phyloP scores from a whole-genome alignment of 2,329 filamentous ascomycete species.

The Fusarium oxysporum region DNA sequence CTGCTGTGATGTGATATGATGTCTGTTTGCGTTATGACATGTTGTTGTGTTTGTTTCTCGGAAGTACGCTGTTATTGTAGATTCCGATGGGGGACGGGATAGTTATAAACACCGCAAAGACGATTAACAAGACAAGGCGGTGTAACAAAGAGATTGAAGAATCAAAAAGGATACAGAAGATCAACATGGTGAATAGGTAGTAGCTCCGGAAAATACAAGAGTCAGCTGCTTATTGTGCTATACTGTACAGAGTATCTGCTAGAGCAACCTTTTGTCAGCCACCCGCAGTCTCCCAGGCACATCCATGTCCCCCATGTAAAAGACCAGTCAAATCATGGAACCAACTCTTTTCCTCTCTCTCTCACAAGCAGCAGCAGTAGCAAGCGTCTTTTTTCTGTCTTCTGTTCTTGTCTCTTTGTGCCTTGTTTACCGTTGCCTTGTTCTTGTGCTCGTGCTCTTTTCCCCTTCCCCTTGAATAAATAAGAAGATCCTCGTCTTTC shows the following conservation, averaged over 20 bases:
- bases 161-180: slow-evolving; percentile 2
- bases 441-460: slow-evolving; percentile 11
- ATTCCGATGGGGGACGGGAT: neutral
- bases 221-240: slow-evolving; percentile 25
- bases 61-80: neutral
- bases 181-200: neutral
- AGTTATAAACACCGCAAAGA: neutral
- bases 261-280: slow-evolving; percentile 21
- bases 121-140: neutral
- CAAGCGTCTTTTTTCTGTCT: neutral
- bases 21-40: slow-evolving; percentile 2
- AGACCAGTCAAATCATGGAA: slow-evolving; percentile 8
- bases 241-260: slow-evolving; percentile 2
- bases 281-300: slow-evolving; percentile 35
- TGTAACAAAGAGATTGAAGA: slow-evolving; percentile 9
- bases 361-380: neutral
- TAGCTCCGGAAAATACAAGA: slow-evolving; percentile 1
- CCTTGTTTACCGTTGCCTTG: slow-evolving; percentile 18
- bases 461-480: neutral
- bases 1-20: slow-evolving; percentile 6
- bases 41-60: neutral
- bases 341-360: slow-evolving; percentile 12
- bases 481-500: slow-evolving; percentile 12
- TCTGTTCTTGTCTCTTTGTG: slow-evolving; percentile 8
- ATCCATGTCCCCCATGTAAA: slow-evolving; percentile 10